Evolutionary conservation across 2,329 filamentous ascomycete species (phyloP).

Genomic region (Pseudogymnoascus sp.): DNA sequence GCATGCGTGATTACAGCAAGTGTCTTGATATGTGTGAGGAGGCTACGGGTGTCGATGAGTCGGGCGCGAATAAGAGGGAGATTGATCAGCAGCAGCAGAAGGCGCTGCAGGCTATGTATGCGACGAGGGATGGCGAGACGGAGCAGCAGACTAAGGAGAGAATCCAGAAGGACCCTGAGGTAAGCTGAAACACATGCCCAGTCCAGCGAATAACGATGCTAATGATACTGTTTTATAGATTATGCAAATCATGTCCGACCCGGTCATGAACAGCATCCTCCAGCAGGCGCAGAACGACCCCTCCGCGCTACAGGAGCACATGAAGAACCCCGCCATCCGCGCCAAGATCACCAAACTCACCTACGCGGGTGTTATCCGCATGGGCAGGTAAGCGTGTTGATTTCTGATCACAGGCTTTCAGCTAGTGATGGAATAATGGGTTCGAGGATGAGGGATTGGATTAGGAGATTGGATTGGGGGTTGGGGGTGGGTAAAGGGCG

Average conservation of each 20-base stretch:
- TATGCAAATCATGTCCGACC: constrained; percentile 84
- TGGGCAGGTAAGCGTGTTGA: constrained; percentile 40
- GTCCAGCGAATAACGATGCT: not conserved
- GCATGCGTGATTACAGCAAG: constrained; percentile 97
- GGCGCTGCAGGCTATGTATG: constrained; percentile 82
- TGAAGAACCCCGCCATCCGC: constrained; percentile 81
- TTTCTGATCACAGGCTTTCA: not conserved
- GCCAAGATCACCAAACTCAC: constrained; percentile 92
- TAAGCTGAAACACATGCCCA: constrained; percentile 37
- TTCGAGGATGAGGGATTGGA: not conserved
- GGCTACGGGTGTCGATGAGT: constrained; percentile 66
- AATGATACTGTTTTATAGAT: constrained; percentile 41
- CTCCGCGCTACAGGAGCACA: constrained; percentile 88
- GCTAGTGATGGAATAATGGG: not conserved
- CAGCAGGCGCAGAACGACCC: constrained; percentile 95
- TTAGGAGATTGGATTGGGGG: not conserved
- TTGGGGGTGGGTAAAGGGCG: not conserved
- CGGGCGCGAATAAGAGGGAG: constrained; percentile 69
- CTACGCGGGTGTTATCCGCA: constrained; percentile 81
- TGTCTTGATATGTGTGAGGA: constrained; percentile 83
- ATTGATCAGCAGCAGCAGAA: constrained; percentile 94
- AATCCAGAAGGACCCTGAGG: constrained; percentile 83
- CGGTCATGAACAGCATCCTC: constrained; percentile 94
- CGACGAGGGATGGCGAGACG: constrained; percentile 84
- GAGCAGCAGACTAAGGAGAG: constrained; percentile 93